Evolutionary conservation across 768 basidiomycete genomes (phyloP), one percentile per base, ranked within the genome.

Genomic region (Lyophyllum atratum): DNA sequence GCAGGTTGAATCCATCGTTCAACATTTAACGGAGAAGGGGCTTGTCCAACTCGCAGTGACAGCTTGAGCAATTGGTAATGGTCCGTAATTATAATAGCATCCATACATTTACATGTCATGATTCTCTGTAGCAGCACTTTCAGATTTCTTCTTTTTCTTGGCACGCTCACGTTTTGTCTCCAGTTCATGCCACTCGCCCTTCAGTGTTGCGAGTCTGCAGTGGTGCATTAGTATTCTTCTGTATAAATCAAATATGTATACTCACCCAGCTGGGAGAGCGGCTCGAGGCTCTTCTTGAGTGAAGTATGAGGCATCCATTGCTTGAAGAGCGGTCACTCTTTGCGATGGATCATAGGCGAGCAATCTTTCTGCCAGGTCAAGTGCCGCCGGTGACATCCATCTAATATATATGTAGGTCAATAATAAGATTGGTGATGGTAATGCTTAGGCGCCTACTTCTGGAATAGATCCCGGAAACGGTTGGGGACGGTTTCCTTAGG

Each of bases 101-200:
- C 59, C 55, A 64, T 68, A 67, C 67, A 56, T 66, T 63, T 66
- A 68, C 64, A 67, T 45, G 55, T 58, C 52, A 61, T 60, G 56
- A 55, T 59, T 58, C 60, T 63, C 60, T 53, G 65, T 51, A 37
- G 67, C 60, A 65, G 70, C 75, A 70, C 64, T 72, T 72, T 86
- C 89, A 60, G 79, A 78, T 79, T 83, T 89, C 75, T 83, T 82
- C 69, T 85, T 80, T 72, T 90, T 89, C 75, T 86, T 91, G 56
- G 89, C 88, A 39, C 93, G 83, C 75, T 98, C 94, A 55, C 87
- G 82, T 72, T 98, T 99, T 12, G 93, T 92, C 71, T 98, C 95
- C 60, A 95, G 80, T 71, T 99, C 97, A 72, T 99, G 97, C 92
- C 95, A 98, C 70, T 98, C 97, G 44, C 97, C 96, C 68, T 93